A percentile compares a stretch with the other conserved stretches of the same genome.
Conservation (phyloP, 2,329 filamentous ascomycete species). For the Meredithiella fracta region DNA sequence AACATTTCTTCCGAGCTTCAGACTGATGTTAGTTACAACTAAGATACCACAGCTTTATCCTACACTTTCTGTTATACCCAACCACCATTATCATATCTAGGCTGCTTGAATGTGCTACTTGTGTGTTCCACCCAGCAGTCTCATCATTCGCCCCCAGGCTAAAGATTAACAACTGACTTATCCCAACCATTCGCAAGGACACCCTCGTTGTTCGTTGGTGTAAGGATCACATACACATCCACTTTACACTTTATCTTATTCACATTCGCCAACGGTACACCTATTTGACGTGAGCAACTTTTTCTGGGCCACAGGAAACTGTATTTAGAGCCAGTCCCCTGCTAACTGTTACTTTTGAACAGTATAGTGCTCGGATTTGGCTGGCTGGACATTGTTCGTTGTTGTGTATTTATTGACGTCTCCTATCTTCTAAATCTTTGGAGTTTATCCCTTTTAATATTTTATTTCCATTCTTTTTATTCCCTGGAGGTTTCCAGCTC, state of each 20-base stretch:
- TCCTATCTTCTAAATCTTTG: neutral
- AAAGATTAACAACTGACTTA: conserved; percentile 1
- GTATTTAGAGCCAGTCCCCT: neutral
- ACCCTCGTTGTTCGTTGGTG: neutral
- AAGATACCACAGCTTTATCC: too few species aligned
- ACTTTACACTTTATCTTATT: neutral
- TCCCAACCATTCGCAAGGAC: neutral
- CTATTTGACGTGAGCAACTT: neutral
- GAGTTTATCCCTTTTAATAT: neutral
- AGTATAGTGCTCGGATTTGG: neutral
- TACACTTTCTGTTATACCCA: too few species aligned
- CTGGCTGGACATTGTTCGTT: neutral
- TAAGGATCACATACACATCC: neutral
- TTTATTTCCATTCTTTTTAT: neutral
- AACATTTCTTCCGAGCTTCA: too few species aligned
- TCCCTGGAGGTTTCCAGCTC: neutral
- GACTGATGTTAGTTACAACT: too few species aligned
- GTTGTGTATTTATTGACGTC: neutral
- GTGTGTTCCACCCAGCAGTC: too few species aligned
- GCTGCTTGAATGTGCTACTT: too few species aligned
- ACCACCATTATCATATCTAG: too few species aligned
- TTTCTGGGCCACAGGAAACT: neutral
- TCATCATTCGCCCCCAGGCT: neutral
- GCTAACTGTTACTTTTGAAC: neutral
- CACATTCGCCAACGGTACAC: neutral